Conservation (phyloP, 495 filamentous ascomycete species). For the Podospora conica region DNA sequence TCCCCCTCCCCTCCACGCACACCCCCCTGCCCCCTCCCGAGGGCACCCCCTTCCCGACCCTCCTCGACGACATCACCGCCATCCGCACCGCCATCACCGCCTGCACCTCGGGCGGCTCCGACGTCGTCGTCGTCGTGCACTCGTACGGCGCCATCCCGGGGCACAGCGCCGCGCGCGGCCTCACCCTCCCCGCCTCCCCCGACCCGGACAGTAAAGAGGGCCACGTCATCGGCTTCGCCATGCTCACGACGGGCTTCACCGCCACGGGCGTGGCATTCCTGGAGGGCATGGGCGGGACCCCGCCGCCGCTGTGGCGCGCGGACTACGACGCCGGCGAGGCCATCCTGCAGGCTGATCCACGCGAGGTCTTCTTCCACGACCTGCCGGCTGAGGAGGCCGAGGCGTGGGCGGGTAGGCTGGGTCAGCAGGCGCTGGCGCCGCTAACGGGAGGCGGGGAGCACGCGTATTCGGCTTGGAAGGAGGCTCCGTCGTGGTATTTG, state of each 20-base stretch:
- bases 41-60: slow-evolving; percentile 5
- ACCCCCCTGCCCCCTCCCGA: slow-evolving; percentile 7
- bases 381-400: slow-evolving; percentile 27
- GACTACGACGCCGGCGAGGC: slow-evolving; percentile 24
- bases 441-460: slow-evolving; percentile 24
- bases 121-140: slow-evolving; percentile 45
- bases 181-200: not conserved
- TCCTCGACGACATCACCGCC: slow-evolving; percentile 30
- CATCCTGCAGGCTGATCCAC: slow-evolving; percentile 15
- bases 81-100: slow-evolving; percentile 26
- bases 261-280: slow-evolving; percentile 25
- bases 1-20: slow-evolving; percentile 38
- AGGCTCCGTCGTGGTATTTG: slow-evolving; percentile 27
- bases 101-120: slow-evolving; percentile 31
- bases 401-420: slow-evolving; percentile 25
- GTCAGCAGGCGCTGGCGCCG: slow-evolving; percentile 20
- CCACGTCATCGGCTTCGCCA: slow-evolving; percentile 26
- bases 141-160: slow-evolving; percentile 49
- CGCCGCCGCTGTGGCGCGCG: slow-evolving; percentile 24
- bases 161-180: slow-evolving; percentile 29
- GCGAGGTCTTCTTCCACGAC: slow-evolving; percentile 33
- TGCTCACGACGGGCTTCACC: slow-evolving; percentile 29
- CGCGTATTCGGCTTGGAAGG: slow-evolving; percentile 30
- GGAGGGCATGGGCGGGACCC: slow-evolving; percentile 22
- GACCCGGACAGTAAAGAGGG: slow-evolving; percentile 11